Percentiles rank a stretch among this genome's conserved stretches.
phyloP scores from a whole-genome alignment of 331 rosid genomes.

The Malus hybrid region DNA sequence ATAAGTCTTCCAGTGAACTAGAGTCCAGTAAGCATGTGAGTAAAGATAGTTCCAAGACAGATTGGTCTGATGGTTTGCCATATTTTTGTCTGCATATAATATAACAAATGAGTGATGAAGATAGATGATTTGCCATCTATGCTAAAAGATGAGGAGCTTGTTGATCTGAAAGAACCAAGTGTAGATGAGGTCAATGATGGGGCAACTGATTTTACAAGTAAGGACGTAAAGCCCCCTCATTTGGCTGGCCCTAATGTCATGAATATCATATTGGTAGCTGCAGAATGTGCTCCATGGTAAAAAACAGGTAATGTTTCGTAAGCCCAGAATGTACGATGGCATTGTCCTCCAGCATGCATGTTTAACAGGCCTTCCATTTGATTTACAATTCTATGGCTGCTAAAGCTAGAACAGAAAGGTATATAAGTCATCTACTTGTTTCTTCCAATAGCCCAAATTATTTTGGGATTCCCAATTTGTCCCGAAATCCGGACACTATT shows the following conservation, averaged over 20 bases:
- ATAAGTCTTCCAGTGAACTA: conserved; percentile 13
- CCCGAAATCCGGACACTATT: no score
- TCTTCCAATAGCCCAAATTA: not conserved
- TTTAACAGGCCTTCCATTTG: not conserved
- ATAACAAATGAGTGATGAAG: no score
- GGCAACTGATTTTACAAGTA: conserved; percentile 15
- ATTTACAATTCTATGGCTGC: not conserved
- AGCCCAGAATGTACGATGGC: not conserved
- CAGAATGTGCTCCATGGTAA: conserved; percentile 87
- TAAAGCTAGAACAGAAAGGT: not conserved
- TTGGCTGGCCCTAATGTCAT: conserved; percentile 83
- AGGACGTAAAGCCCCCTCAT: conserved; percentile 45
- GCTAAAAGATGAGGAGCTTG: conserved; percentile 19
- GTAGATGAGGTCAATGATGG: conserved; percentile 14
- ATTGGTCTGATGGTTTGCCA: conserved; percentile 26
- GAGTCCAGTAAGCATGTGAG: conserved; percentile 25
- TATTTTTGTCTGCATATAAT: conserved; percentile 10
- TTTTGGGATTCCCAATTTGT: no score
- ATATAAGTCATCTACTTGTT: not conserved
- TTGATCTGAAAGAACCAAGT: conserved; percentile 21
- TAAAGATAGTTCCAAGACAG: conserved; percentile 16
- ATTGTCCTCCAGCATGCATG: not conserved
- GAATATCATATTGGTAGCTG: conserved; percentile 79
- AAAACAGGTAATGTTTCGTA: conserved; percentile 60
- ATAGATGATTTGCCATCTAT: conserved; percentile 2